Evolutionary conservation across 805 yeast species (phyloP).

Genomic region (Nakazawaea holstii): DNA sequence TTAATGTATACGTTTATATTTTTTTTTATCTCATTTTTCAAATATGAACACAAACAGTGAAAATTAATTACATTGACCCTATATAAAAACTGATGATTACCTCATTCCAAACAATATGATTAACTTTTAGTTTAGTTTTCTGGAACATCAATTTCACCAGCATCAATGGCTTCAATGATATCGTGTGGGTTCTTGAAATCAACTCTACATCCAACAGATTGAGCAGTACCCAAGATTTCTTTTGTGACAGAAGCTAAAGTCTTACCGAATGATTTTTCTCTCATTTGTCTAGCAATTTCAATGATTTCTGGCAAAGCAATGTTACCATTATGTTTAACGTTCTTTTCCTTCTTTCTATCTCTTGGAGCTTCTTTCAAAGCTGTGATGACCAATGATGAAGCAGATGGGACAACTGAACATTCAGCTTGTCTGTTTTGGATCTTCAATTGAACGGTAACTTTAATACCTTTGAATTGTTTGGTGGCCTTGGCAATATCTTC

Average conservation of each 20-base stretch:
- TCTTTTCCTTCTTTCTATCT: conserved; percentile 99
- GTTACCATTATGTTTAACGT: conserved; percentile 99
- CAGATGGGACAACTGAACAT: conserved; percentile 98
- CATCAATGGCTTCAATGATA: conserved; percentile 96
- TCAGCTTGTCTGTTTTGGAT: conserved; percentile 99
- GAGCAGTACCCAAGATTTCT: conserved; percentile 99
- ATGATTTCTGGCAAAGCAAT: conserved; percentile 92
- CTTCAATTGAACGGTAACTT: conserved; percentile 97
- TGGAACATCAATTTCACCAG: conserved; percentile 94
- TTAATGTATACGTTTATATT: not conserved
- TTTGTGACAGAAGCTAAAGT: conserved; percentile 93
- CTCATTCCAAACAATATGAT: conserved; percentile 3
- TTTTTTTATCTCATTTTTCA: not conserved
- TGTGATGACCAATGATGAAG: conserved; percentile 97
- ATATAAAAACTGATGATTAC: conserved; percentile 18
- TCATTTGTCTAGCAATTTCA: conserved; percentile 97
- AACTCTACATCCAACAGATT: conserved; percentile 99
- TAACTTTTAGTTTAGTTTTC: conserved; percentile 48
- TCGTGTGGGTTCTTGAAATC: conserved; percentile 99
- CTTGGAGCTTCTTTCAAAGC: conserved; percentile 99
- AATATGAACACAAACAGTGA: conserved; percentile 3
- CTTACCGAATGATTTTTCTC: conserved; percentile 97
- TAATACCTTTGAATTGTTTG: conserved; percentile 97
- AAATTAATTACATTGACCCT: conserved; percentile 15
- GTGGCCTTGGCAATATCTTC: conserved; percentile 99